Percentiles rank a stretch among this genome's conserved stretches.
These are phyloP conservation scores for Penicillium sp. DNA, from an alignment of 2,329 filamentous ascomycete genomes.

Conservation along the genomic window DNA sequence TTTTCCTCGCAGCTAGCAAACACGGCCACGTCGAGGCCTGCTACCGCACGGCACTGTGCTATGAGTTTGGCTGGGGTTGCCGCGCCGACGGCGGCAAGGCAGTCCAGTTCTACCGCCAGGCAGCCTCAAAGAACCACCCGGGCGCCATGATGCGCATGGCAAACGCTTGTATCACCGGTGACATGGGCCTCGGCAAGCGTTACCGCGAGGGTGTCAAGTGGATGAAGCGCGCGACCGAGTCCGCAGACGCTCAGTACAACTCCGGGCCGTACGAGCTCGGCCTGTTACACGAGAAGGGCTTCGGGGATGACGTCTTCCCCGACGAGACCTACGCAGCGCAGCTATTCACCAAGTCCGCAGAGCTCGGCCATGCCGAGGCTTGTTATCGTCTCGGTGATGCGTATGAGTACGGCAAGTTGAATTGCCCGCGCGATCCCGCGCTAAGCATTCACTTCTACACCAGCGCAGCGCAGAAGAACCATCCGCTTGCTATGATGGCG, in stretches of 20 bases:
- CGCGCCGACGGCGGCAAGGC: constrained; percentile 86
- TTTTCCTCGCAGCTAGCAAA: constrained; percentile 91
- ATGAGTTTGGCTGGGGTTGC: constrained; percentile 97
- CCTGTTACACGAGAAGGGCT: constrained; percentile 84
- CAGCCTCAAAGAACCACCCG: constrained; percentile 89
- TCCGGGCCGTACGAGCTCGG: constrained; percentile 87
- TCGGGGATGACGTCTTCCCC: constrained; percentile 87
- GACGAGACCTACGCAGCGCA: constrained; percentile 89
- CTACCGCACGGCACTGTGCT: constrained; percentile 88
- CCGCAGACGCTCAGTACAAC: constrained; percentile 88
- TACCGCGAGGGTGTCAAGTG: constrained; percentile 93
- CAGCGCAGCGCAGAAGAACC: constrained; percentile 76
- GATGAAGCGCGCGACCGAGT: constrained; percentile 88
- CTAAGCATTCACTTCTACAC: constrained; percentile 98
- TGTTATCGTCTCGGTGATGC: constrained; percentile 89
- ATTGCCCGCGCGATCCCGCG: constrained; percentile 84
- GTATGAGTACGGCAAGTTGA: constrained; percentile 86
- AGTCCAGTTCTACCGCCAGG: constrained; percentile 85
- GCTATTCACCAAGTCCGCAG: constrained; percentile 88
- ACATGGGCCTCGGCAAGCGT: constrained; percentile 76
- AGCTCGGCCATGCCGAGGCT: constrained; percentile 82
- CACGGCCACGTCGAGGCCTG: constrained; percentile 95
- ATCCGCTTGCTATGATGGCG: constrained; percentile 92
- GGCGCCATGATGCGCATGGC: constrained; percentile 91
- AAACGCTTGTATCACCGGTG: constrained; percentile 81